Base-by-base conservation (phyloP, 2,329 filamentous ascomycete species). In the Colletotrichum siamense region DNA sequence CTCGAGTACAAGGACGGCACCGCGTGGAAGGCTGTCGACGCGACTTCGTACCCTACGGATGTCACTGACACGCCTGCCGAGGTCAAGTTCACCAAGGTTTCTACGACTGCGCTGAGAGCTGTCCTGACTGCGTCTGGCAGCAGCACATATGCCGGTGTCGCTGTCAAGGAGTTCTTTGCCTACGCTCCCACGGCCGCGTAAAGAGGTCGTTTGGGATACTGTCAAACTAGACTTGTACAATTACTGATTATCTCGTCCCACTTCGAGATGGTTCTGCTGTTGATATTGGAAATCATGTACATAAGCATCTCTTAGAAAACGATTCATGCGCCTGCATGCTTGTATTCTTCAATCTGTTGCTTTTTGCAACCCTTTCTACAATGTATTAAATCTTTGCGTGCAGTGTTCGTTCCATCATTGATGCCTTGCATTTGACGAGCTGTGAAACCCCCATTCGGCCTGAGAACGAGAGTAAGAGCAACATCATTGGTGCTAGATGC, bases 161-260 rank as follows among this genome's bases (percentile, higher is more conserved):
- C 79, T 16, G 78, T 82, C 34, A 81, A 81, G 78, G 80, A 82
- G 66, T 81, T 79, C 80, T 77, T 77, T 9, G 81, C 79, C 18
- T 81, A 59, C 52, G 69, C 64, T 15, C 66, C 62, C 13, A 55
- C 63, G 10, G 70, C 70, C 6, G 63, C 64, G 24, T 68, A 7
- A 65, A 26, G 16, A 5, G 16, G 22, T 6, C 12, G 26, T 13
- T 16, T 0, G 7, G 6, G n/a, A 32, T 15, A 1, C n/a, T 22
- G 28, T 39, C 34, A 13, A 34, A 16, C 0, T 32, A 28, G n/a
- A 44, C 18, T 36, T 63, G 61, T 63, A 36, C 28, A 22, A 63
- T 52, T 63, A 36, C 32, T n/a, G 61, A 63, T 63, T 22, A 13
- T 32, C 61, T 36, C n/a, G 10, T 4, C 13, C 0, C 28, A 18